phyloP scores from a whole-genome alignment of 352 stramenopile genomes.

The Pythium phragmiticola region DNA sequence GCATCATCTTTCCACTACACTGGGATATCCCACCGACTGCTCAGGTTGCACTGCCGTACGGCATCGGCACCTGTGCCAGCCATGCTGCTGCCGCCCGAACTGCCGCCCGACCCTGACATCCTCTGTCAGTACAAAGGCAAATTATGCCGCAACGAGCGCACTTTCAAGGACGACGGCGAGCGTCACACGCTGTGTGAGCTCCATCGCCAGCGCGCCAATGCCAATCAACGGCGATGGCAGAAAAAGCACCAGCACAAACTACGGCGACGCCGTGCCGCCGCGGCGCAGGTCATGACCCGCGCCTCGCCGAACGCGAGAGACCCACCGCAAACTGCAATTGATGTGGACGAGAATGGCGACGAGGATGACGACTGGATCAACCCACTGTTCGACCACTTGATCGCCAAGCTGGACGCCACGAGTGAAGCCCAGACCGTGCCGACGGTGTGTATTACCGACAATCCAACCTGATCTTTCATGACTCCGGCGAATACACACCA shows the following conservation, averaged over 20 bases:
- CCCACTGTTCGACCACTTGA: constrained; percentile 3
- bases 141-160: constrained; percentile 40
- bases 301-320: background rate
- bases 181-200: constrained; percentile 47
- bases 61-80: too few relatives aligned
- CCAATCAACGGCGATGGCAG: constrained; percentile 36
- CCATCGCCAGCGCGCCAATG: constrained; percentile 51
- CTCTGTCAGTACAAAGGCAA: constrained; percentile 49
- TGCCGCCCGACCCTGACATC: too few relatives aligned
- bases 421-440: background rate
- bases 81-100: background rate
- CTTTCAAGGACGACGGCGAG: constrained; percentile 41
- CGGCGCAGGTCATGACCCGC: background rate
- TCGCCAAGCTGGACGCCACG: background rate
- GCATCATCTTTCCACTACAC: background rate
- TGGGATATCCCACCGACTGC: background rate
- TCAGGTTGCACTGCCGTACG: background rate
- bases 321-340: background rate
- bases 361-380: constrained; percentile 5
- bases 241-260: constrained; percentile 8
- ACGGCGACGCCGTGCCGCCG: background rate
- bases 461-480: too few relatives aligned
- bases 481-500: too few relatives aligned
- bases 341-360: too few relatives aligned
- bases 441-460: too few relatives aligned